phyloP scores from a whole-genome alignment of 306 rosid species.

The Vigna nakashimae region DNA sequence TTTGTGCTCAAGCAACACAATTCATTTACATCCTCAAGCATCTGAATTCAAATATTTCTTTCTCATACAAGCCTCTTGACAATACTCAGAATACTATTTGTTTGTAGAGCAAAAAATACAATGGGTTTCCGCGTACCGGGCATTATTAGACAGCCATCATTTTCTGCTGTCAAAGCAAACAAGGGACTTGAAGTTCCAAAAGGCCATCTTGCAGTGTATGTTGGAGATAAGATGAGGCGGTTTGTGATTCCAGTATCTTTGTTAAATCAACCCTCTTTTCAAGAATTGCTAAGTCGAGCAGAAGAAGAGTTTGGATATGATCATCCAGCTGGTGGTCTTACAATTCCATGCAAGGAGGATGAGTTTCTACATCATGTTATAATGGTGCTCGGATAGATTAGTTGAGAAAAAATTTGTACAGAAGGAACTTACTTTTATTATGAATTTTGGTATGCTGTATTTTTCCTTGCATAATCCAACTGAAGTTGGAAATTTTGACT shows the following conservation, averaged over 20 bases:
- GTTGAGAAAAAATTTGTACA: slow-evolving; percentile 27
- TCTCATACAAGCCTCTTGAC: slow-evolving; percentile 18
- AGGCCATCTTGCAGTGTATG: slow-evolving; percentile 48
- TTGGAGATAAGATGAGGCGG: slow-evolving; percentile 36
- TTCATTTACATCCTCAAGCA: slow-evolving; percentile 13
- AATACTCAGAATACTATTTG: neutral
- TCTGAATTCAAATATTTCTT: slow-evolving; percentile 19
- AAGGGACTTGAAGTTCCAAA: slow-evolving; percentile 46
- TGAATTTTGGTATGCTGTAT: neutral
- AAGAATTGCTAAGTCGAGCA: slow-evolving; percentile 37
- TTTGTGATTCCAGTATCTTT: slow-evolving; percentile 35
- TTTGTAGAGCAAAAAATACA: neutral
- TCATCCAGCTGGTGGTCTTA: slow-evolving; percentile 54
- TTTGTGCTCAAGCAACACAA: slow-evolving; percentile 30
- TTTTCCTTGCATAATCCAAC: neutral
- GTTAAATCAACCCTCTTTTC: slow-evolving; percentile 45
- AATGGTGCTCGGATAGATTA: slow-evolving; percentile 27
- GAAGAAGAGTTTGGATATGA: slow-evolving; percentile 49
- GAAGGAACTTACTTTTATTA: neutral
- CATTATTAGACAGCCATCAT: slow-evolving; percentile 37
- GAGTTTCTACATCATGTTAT: slow-evolving; percentile 31
- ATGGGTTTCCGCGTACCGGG: slow-evolving; percentile 43
- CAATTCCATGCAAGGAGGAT: slow-evolving; percentile 49
- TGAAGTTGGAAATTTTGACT: slow-evolving; percentile 10
- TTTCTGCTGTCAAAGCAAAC: slow-evolving; percentile 15